Evolutionary conservation across 1,284 basidiomycete genomes (phyloP), one percentile per base, ranked within the genome.

Genomic region (Meripilus lineatus): DNA sequence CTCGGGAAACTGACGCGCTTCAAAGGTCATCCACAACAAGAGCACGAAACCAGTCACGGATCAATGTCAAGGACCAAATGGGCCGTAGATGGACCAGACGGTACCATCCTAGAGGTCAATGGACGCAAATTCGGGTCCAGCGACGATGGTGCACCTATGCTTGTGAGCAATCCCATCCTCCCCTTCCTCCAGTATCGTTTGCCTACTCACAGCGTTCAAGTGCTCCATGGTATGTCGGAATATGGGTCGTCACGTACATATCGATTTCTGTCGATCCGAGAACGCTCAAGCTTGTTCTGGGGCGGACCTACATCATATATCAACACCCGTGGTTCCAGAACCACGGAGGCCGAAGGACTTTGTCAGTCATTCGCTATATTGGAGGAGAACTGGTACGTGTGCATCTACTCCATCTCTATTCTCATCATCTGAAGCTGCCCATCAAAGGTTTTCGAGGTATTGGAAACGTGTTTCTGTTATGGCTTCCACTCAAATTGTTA

Each of bases 121-220:
- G 79, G 79, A 2, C 69, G 69, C 39, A 75, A 70, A 43, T 83
- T 78, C 53, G 74, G 68, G 1, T 53, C 72, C 0, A 69, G 71
- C n/a, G 78, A 81, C 41, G 73, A 77, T 37, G 79, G 81, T 10
- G 78, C 77, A 1, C 81, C 80, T 0, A 79, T 81, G 74, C 67
- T 83, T 38, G 51, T 50, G 32, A 40, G 47, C 40, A n/a, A 14
- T 5, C 14, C 22, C 15, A 26, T 35, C n/a, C 7, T n/a, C 24
- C 15, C 32, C 6, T 14, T 7, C 7, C 37, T 21, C 6, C 26
- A 41, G 25, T 24, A 4, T 25, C 5, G 28, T 8, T n/a, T 36
- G 2, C 24, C 11, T 7, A 26, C 24, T 23, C 4, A 34, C 17
- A 3, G 24, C 17, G 37, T 22, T 35, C 11, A 17, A 53, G 61